These are phyloP conservation scores for Isatis tinctoria DNA, from an alignment of 345 rosid genomes.

Conservation along the genomic window DNA sequence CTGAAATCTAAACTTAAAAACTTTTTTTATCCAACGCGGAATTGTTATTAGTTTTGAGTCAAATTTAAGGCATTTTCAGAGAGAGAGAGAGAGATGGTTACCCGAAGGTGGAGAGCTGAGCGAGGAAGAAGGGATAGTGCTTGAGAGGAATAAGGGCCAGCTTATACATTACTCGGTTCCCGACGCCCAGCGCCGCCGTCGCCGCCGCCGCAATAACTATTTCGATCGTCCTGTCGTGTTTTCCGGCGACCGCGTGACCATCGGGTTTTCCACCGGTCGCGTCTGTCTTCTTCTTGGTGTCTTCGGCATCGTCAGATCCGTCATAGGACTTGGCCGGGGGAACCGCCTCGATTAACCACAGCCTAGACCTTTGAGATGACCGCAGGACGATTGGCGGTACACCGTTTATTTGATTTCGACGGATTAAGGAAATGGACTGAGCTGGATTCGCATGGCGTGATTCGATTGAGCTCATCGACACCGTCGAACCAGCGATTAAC, in stretches of 20 bases:
- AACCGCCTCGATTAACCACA: constrained; percentile 33
- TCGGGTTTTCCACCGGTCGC: constrained; percentile 20
- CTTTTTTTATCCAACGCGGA: not conserved
- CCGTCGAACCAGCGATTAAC: constrained; percentile 33
- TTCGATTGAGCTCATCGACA: constrained; percentile 20
- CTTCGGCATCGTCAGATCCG: constrained; percentile 40
- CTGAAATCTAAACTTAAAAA: not conserved
- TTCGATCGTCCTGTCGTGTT: constrained; percentile 36
- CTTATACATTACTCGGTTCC: constrained; percentile 82
- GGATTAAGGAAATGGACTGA: constrained; percentile 27
- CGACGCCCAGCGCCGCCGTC: constrained; percentile 79
- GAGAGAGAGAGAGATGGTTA: constrained; percentile 19
- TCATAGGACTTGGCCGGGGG: constrained; percentile 32
- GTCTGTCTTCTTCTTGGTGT: constrained; percentile 23
- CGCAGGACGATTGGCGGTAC: constrained; percentile 34
- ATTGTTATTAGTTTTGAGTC: not conserved
- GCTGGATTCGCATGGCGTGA: constrained; percentile 24
- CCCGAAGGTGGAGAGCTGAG: constrained; percentile 97
- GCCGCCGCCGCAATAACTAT: constrained; percentile 65
- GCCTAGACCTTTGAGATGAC: constrained; percentile 27
- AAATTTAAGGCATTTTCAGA: not conserved
- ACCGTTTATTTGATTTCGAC: constrained; percentile 23
- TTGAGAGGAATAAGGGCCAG: constrained; percentile 85
- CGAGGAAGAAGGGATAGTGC: constrained; percentile 90
- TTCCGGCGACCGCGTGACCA: constrained; percentile 25